Conservation (phyloP, 257 asterid species). For the Petunia secreta region DNA sequence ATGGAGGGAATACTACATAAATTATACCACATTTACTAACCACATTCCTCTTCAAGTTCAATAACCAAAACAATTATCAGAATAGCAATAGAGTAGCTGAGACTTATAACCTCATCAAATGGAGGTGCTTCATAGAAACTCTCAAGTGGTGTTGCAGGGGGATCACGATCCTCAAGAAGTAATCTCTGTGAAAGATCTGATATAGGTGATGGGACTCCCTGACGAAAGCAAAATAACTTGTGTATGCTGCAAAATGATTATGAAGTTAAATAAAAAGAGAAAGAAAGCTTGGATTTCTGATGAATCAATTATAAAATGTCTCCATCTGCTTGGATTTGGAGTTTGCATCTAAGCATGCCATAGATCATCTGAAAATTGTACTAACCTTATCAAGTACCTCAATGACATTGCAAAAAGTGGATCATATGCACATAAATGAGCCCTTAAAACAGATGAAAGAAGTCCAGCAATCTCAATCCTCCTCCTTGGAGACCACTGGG, state of each 20-base stretch:
- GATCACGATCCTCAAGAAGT: conserved; percentile 98
- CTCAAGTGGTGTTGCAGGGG: conserved; percentile 79
- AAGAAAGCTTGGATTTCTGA: background rate
- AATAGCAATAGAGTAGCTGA: background rate
- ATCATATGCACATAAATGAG: conserved; percentile 83
- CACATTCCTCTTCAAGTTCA: conserved; percentile 19
- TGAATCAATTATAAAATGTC: background rate
- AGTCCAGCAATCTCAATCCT: conserved; percentile 94
- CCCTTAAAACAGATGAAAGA: conserved; percentile 77
- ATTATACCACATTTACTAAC: conserved; percentile 4
- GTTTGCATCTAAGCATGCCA: background rate
- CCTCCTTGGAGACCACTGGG: conserved; percentile 92
- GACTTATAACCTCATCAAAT: conserved; percentile 81
- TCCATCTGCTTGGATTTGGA: conserved; percentile 1
- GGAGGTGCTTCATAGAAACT: conserved; percentile 87
- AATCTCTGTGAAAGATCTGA: conserved; percentile 91
- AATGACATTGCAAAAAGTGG: conserved; percentile 88
- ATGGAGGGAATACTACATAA: background rate
- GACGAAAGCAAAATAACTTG: conserved; percentile 84
- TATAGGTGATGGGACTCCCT: conserved; percentile 85
- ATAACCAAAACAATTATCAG: conserved; percentile 12
- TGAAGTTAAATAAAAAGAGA: conserved; percentile 14
- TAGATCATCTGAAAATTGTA: conserved; percentile 19
- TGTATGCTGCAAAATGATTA: conserved; percentile 69
- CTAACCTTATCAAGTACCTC: conserved; percentile 89